Percentiles rank a stretch among this genome's conserved stretches.
Evolutionary conservation across 2,329 filamentous ascomycete genomes (phyloP).

Genomic region (Cytospora leucostoma): DNA sequence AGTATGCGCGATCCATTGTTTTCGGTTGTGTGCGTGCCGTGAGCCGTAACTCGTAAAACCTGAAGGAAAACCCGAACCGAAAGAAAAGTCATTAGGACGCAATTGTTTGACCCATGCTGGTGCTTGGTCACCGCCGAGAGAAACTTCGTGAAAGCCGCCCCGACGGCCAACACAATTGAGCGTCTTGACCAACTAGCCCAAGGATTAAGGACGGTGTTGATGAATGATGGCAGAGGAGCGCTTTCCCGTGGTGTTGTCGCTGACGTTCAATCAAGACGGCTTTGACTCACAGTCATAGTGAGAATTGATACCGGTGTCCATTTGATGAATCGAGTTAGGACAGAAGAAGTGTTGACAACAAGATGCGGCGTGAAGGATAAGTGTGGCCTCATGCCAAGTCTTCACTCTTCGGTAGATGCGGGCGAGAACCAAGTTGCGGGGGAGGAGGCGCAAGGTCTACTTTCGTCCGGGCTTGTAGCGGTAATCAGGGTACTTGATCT

Average conservation of each 20-base stretch:
- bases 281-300: neutral
- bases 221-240: neutral
- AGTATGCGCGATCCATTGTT: neutral
- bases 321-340: neutral
- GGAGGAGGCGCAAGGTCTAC: neutral
- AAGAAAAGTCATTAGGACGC: neutral
- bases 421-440: neutral
- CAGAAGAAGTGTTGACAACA: neutral
- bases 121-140: neutral
- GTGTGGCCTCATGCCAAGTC: neutral
- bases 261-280: neutral
- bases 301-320: neutral
- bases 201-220: neutral
- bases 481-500: conserved; percentile 19
- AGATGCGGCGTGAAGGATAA: neutral
- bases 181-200: neutral
- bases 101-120: neutral
- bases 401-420: neutral
- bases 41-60: neutral
- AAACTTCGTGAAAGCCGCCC: neutral
- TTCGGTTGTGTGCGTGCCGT: neutral
- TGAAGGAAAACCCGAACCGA: neutral
- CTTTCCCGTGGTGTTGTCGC: neutral
- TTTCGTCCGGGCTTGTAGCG: conserved; percentile 14
- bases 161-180: neutral